Base-by-base conservation (phyloP, 2,329 filamentous ascomycete genomes). In the Ophiostoma angusticollis region DNA sequence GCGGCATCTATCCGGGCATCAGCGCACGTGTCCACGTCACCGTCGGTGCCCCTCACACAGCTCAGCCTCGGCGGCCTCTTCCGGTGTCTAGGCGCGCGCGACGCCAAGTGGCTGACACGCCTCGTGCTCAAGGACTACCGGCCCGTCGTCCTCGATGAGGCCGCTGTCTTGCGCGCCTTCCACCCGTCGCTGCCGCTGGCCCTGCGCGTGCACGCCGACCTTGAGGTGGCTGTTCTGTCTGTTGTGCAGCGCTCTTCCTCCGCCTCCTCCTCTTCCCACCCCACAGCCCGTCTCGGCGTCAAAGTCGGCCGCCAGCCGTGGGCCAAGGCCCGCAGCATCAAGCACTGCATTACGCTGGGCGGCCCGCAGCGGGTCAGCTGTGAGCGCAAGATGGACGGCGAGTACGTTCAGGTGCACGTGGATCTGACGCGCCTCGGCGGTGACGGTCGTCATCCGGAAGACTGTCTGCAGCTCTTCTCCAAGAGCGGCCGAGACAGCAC, bases 401-500 rank as follows among this genome's bases (percentile, higher is more conserved):
- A 94, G 56, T 94, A 91, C 48, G 93, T 84, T 49, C 86, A 94
- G 55, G 75, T 94, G 22, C 86, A 94, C 50, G 63, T 94, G 28
- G 76, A 93, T 51, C 60, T 83, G 6, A 62, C 62, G 8, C 74
- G 70, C 35, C 60, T 61, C 13, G 40, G n/a, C n/a, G n/a, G n/a
- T n/a, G n/a, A n/a, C n/a, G n/a, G n/a, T n/a, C n/a, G n/a, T n/a
- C n/a, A n/a, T n/a, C n/a, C 12, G 33, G 53, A 42, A 1, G 53
- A 68, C 1, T 70, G 66, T 34, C 74, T 93, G 21, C 78, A 80
- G 46, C 89, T 94, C 22, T 94, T 91, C 54, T 93, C 85, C 9
- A 95, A 94, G 54, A 91, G 84, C 50, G 84, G 86, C 42, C 93
- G 91, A 54, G 84, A 94, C 48, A 89, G 85, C 31, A 94, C 85